phyloP scores from a whole-genome alignment of 768 basidiomycete species.

The Crepidotus variabilis region DNA sequence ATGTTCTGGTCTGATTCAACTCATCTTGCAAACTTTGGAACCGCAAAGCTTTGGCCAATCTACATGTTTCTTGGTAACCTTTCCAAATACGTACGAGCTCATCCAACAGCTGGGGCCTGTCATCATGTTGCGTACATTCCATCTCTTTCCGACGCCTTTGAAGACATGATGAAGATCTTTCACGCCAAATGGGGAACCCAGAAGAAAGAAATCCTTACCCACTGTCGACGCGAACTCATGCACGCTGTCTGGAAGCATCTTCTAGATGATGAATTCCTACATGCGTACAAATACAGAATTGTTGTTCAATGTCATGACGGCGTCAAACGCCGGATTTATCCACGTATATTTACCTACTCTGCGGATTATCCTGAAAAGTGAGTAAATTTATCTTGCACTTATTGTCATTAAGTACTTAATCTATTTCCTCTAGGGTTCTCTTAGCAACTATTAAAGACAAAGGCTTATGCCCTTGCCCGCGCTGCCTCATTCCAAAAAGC shows the following conservation, averaged over 20 bases:
- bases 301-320: slow-evolving; percentile 23
- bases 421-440: slow-evolving; percentile 15
- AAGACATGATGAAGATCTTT: slow-evolving; percentile 8
- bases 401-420: no score
- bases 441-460: slow-evolving; percentile 29
- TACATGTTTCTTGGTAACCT: slow-evolving; percentile 16
- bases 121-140: slow-evolving; percentile 19
- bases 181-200: slow-evolving; percentile 1
- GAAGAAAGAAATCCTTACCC: slow-evolving; percentile 14
- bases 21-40: slow-evolving; percentile 14
- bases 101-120: slow-evolving; percentile 5
- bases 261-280: slow-evolving; percentile 26
- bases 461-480: slow-evolving; percentile 33
- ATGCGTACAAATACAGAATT: slow-evolving; percentile 28
- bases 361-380: slow-evolving; percentile 40
- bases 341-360: slow-evolving; percentile 29
- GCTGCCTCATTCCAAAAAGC: slow-evolving; percentile 23
- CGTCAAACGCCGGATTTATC: slow-evolving; percentile 23
- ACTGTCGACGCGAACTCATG: slow-evolving; percentile 26
- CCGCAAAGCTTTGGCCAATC: slow-evolving; percentile 14
- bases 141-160: slow-evolving; percentile 13
- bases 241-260: slow-evolving; percentile 24
- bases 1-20: slow-evolving; percentile 23
- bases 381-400: neutral
- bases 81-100: slow-evolving; percentile 15